Base-by-base conservation (phyloP, 2,329 filamentous ascomycete species). In the Uncinocarpus reesii region DNA sequence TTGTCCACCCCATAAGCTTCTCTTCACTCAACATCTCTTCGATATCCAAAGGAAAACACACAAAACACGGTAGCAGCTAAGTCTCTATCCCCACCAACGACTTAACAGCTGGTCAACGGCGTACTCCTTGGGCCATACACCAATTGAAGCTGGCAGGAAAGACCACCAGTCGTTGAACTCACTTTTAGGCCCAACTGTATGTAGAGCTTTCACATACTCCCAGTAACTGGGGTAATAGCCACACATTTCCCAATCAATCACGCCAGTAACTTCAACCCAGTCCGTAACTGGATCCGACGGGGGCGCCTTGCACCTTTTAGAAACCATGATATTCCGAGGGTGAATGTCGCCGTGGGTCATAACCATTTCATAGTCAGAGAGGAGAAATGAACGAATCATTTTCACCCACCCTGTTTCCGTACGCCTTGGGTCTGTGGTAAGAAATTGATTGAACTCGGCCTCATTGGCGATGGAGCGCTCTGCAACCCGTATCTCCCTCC, bases 321-420 rank as follows among this genome's bases (percentile, higher is more conserved):
- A 46, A 23, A 56, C 52, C 15, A 60, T 49, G 18, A 58, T 54
- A 41, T 58, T 59, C 20, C 55, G 55, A n/a, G 54, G 52, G 7
- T 55, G 52, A n/a, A 60, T 45, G 44, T 58, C 55, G 21, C 53
- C 38, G 47, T 59, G 56, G 5, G 55, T 56, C 50, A 59, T 57
- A 20, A 52, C 32, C 31, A 56, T 51, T 35, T 46, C 34, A 40
- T 49, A 34, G 35, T 49, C 50, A 29, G 48, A 28, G 41, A 28
- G 28, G 37, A 55, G 48, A 36, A 51, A 53, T 11, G 48, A 50
- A 31, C 45, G 37, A 38, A 54, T 54, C 52, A 54, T 54, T 28
- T 42, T 43, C 16, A 52, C 42, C 20, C 24, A 45, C 24, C 29
- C 31, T 23, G 42, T 41, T 24, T 47, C 40, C 20, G 41, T 43